phyloP scores from a whole-genome alignment of 1,139 yeast species.

The Nakaseomyces glabratus region DNA sequence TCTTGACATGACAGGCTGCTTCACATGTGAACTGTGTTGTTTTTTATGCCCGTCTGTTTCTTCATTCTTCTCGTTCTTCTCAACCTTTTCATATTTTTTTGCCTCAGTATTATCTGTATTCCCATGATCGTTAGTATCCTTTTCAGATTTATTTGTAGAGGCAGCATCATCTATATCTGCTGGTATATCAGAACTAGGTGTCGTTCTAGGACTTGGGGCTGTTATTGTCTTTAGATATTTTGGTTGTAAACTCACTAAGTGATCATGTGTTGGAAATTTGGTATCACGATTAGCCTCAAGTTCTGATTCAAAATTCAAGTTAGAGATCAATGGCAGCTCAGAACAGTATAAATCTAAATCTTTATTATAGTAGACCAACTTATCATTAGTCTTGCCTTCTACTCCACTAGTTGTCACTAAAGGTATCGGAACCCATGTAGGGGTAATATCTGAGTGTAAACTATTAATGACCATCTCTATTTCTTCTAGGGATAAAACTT shows the following conservation, averaged over 20 bases:
- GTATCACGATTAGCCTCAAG: constrained; percentile 18
- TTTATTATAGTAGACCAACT: constrained; percentile 49
- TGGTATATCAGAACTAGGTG: not conserved
- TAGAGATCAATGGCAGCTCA: constrained; percentile 42
- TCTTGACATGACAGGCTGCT: constrained; percentile 5
- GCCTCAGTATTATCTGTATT: no score
- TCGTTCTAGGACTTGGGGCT: not conserved
- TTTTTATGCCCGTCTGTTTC: no score
- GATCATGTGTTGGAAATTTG: constrained; percentile 25
- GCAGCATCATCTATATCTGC: not conserved
- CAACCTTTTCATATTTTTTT: no score
- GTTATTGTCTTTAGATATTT: constrained; percentile 13
- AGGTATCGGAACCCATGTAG: constrained; percentile 49
- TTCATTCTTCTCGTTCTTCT: not conserved
- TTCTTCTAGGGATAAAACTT: constrained; percentile 30
- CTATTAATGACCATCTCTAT: constrained; percentile 33
- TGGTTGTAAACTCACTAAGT: constrained; percentile 20
- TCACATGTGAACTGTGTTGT: no score
- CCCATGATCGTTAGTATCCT: no score
- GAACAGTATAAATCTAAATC: constrained; percentile 51
- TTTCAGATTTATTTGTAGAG: no score
- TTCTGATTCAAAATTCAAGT: constrained; percentile 29
- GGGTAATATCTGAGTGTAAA: constrained; percentile 21
- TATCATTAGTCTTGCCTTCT: constrained; percentile 34
- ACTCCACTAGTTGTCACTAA: constrained; percentile 34